Conservation (phyloP, 768 basidiomycete species). For the Tricholoma bakamatsutake region DNA sequence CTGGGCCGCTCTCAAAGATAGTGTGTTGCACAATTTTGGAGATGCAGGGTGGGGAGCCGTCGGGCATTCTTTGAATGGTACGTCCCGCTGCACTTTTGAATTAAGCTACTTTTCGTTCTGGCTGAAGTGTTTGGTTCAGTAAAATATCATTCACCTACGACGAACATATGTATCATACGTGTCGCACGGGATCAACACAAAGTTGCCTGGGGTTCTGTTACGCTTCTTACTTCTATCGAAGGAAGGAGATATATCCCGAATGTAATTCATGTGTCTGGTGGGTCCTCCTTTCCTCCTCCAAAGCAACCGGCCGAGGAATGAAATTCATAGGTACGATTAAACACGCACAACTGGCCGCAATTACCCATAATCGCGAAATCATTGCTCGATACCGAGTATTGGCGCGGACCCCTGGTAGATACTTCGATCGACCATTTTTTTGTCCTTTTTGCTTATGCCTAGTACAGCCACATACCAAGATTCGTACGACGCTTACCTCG, state of each 20-base stretch:
- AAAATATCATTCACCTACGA: slow-evolving; percentile 60
- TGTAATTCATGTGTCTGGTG: slow-evolving; percentile 79
- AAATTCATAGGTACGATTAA: slow-evolving; percentile 25
- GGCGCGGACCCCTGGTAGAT: slow-evolving; percentile 47
- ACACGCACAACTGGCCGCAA: slow-evolving; percentile 74
- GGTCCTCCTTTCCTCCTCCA: slow-evolving; percentile 26
- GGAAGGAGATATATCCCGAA: slow-evolving; percentile 53
- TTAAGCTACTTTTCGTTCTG: slow-evolving; percentile 1
- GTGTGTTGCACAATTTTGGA: slow-evolving; percentile 59
- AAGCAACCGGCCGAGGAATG: not conserved
- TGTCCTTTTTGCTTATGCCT: not conserved
- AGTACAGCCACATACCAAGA: slow-evolving; percentile 48
- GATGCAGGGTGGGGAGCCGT: slow-evolving; percentile 86
- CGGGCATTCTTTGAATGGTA: slow-evolving; percentile 64
- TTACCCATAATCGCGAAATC: slow-evolving; percentile 65
- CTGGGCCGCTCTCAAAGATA: too few relatives aligned
- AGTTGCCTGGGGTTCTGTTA: slow-evolving; percentile 76
- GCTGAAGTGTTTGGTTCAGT: slow-evolving; percentile 44
- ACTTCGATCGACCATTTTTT: not conserved
- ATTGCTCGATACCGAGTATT: slow-evolving; percentile 61
- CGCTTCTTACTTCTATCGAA: slow-evolving; percentile 64
- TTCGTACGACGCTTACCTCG: slow-evolving; percentile 53
- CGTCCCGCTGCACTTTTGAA: slow-evolving; percentile 13
- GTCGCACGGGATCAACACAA: slow-evolving; percentile 78
- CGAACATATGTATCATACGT: slow-evolving; percentile 80